Conservation (phyloP, 2,329 filamentous ascomycete species). For the Xenosphaeropsis pyriputrescens region DNA sequence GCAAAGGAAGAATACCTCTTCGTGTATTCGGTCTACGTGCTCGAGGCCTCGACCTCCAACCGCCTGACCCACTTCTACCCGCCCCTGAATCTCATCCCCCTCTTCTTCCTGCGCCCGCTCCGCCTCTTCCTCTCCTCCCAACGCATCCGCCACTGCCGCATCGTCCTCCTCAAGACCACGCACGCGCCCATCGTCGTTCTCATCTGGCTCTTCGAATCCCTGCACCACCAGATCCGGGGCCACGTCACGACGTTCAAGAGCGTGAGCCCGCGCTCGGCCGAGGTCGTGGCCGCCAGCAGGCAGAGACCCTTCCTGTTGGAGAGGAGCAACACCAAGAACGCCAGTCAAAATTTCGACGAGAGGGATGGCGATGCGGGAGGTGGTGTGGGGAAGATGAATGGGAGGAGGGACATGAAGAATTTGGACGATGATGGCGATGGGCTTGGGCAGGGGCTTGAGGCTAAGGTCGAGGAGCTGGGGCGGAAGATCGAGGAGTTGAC, state of each 20-base stretch:
- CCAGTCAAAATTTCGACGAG: too few relatives aligned
- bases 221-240: slow-evolving; percentile 8
- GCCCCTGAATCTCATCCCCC: slow-evolving; percentile 59
- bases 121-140: slow-evolving; percentile 52
- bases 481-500: slow-evolving; percentile 45
- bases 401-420: too few relatives aligned
- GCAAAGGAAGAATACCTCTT: slow-evolving; percentile 66
- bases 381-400: too few relatives aligned
- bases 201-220: slow-evolving; percentile 40
- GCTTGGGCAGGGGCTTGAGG: slow-evolving; percentile 21
- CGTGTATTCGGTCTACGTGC: slow-evolving; percentile 53
- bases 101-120: slow-evolving; percentile 57
- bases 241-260: slow-evolving; percentile 2
- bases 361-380: too few relatives aligned
- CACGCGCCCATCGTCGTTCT: slow-evolving; percentile 54
- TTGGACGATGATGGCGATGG: slow-evolving; percentile 4
- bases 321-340: too few relatives aligned
- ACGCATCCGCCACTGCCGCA: slow-evolving; percentile 45
- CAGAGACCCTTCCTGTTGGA: too few relatives aligned
- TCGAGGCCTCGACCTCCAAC: slow-evolving; percentile 53
- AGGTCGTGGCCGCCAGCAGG: too few relatives aligned
- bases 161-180: slow-evolving; percentile 45
- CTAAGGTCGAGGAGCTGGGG: slow-evolving; percentile 36
- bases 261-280: too few relatives aligned
- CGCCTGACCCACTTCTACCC: slow-evolving; percentile 57